Evolutionary conservation across 257 asterid species (phyloP), one percentile per base, ranked within the genome.

Genomic region (Solanum habrochaites): DNA sequence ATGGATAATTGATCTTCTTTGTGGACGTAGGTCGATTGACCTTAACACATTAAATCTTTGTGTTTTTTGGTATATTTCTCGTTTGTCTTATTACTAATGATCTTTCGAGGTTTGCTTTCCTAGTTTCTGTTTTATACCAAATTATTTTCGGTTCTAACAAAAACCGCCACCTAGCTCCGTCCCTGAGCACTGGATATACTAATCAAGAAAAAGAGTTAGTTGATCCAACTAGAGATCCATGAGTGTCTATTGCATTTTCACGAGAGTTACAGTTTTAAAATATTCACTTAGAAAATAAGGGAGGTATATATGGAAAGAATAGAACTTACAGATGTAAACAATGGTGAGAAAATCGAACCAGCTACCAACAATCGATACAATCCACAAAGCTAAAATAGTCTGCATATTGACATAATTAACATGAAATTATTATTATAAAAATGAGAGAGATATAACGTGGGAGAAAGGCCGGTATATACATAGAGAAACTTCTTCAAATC

Each of bases 301-400:
- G 6, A 10, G 31, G 18, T 73, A 23, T 37, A 37, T 37, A 37
- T 8, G 10, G 25, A 8, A 80, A 32, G 73, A 18, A 37, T 16
- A 25, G 82, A 77, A 90, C 97, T 96, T 87, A 96, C 98, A 52
- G 86, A 93, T 91, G 91, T 94, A 97, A 88, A 90, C 23, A 4
- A 95, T 90, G 42, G 99, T 96, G 89, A 96, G 87, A 90, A 96
- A 91, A 90, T 96, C 99, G 85, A 95, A 94, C 97, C 98, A 97
- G 93, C 98, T 87, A 58, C 98, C 99, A 25, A 95, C 91, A 35
- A 93, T 87, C 4, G 98, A 94, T 70, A 89, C 56, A 32, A 92
- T 23, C 96, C 97, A 95, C 86, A 97, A 87, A 20, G 81, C 88
- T 72, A 91, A 35, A 64, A 97, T 88, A 37, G 93, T 93, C 99